Conservation (phyloP, 2,329 filamentous ascomycete genomes). For the Alternaria brassicae region DNA sequence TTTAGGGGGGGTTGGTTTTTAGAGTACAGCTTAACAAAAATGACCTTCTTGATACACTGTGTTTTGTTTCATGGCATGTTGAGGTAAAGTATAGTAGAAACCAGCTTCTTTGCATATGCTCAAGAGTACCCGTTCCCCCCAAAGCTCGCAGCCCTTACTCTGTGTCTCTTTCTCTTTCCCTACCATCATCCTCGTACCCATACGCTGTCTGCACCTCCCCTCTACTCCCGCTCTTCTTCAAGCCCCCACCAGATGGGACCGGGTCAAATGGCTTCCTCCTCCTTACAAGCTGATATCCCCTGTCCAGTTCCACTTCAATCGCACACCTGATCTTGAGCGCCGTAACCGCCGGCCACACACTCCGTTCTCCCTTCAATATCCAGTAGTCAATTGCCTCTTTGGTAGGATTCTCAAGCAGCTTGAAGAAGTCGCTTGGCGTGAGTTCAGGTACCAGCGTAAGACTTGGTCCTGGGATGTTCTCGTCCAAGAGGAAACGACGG, state of each 20-base stretch:
- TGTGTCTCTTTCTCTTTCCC: slow-evolving; percentile 13
- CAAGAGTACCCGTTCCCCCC: slow-evolving; percentile 21
- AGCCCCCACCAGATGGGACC: slow-evolving; percentile 14
- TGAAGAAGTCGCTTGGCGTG: slow-evolving; percentile 73
- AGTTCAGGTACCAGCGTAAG: slow-evolving; percentile 85
- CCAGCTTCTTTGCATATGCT: background rate
- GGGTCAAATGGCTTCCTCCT: slow-evolving; percentile 56
- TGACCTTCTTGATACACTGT: no score
- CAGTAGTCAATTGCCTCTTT: slow-evolving; percentile 79
- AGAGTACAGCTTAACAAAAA: no score
- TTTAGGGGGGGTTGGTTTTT: no score
- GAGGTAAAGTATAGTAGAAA: background rate
- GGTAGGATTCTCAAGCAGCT: slow-evolving; percentile 83
- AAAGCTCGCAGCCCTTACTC: slow-evolving; percentile 41
- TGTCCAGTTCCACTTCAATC: slow-evolving; percentile 86
- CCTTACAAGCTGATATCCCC: slow-evolving; percentile 80
- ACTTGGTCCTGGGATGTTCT: slow-evolving; percentile 77
- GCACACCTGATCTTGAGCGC: slow-evolving; percentile 82
- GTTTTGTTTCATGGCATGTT: background rate
- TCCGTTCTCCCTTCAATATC: slow-evolving; percentile 83
- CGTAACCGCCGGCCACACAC: slow-evolving; percentile 88
- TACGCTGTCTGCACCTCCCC: slow-evolving; percentile 25
- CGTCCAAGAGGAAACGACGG: slow-evolving; percentile 80
- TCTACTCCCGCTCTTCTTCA: slow-evolving; percentile 35
- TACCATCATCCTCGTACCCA: slow-evolving; percentile 18